These are phyloP conservation scores for Colletotrichum gigasporum DNA, from an alignment of 2,329 filamentous ascomycete genomes.

Conservation along the genomic window DNA sequence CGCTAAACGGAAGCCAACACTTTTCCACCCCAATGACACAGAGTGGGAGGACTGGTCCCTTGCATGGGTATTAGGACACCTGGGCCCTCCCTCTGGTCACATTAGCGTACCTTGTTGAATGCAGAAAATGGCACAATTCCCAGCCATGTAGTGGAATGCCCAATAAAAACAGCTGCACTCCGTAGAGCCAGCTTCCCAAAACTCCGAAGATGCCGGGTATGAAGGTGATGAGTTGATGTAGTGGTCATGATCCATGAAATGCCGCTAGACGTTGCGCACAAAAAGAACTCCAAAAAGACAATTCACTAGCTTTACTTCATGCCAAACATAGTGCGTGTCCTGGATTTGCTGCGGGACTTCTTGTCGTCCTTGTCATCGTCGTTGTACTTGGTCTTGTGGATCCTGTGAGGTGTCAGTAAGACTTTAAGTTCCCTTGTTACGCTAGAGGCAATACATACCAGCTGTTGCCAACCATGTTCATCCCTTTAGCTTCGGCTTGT, in stretches of 20 bases:
- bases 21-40: not conserved
- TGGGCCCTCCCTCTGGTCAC: not conserved
- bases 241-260: constrained; percentile 34
- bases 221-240: constrained; percentile 32
- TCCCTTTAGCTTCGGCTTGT: constrained; percentile 88
- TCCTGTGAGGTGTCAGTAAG: constrained; percentile 65
- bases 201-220: constrained; percentile 33
- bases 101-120: constrained; percentile 11
- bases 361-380: constrained; percentile 63
- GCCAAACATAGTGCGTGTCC: constrained; percentile 78
- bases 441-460: constrained; percentile 71
- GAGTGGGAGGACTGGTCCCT: not conserved
- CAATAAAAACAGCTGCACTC: constrained; percentile 27
- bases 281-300: constrained; percentile 26
- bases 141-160: constrained; percentile 20
- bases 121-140: constrained; percentile 28
- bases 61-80: not conserved
- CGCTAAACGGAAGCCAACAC: constrained; percentile 6
- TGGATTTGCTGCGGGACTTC: constrained; percentile 79
- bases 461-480: constrained; percentile 98
- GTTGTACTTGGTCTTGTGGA: constrained; percentile 94
- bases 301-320: constrained; percentile 41
- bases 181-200: constrained; percentile 30
- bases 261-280: constrained; percentile 27
- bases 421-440: not conserved